Base-by-base conservation (phyloP, 2,329 filamentous ascomycete genomes). In the Ciborinia camelliae region DNA sequence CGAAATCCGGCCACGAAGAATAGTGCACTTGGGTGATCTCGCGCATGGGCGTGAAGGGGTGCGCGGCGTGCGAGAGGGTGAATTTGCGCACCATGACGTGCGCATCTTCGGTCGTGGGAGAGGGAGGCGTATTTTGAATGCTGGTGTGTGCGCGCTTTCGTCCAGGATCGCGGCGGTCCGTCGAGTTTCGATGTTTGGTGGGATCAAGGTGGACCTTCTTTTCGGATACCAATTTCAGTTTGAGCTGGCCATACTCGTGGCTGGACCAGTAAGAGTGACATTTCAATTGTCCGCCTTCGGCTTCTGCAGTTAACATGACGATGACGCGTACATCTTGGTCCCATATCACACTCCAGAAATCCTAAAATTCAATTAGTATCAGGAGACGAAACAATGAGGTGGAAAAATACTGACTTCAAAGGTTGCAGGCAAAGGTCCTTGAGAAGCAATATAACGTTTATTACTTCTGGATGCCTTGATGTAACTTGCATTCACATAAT, bases 301-400 rank as follows among this genome's bases (percentile, higher is more conserved):
- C 85, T 76, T 98, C 94, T 2, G 95, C 94, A 7, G 95, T 99
- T 70, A 99, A 83, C 89, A 97, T 98, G 69, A 98, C 93, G 67
- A 99, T 89, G 32, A 98, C 91, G 60, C 94, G 89, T 4, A 96
- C 89, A 74, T 98, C 93, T 76, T 98, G 91, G 75, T 98, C 93
- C 95, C 95, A 99, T 37, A 98, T 84, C 14, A 97, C 90, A 66
- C 92, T 94, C 95, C 95, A 99, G 75, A 99, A 99, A 76, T 99
- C 95, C 91, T 95, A 70, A 9, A 35, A 50, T 28, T 52, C 70
- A 63, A 67, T 65, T 65, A 59, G 23, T 35, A 65, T 30, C 28
- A 48, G 50, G 39, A 58, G 67, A 50, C 43, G 68, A 26, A 64
- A 9, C 2, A 26, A 23, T 60, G 60, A 20, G 45, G 39, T 35